These are phyloP conservation scores for Lagerstroemia speciosa DNA, from an alignment of 345 rosid genomes.

Conservation along the genomic window DNA sequence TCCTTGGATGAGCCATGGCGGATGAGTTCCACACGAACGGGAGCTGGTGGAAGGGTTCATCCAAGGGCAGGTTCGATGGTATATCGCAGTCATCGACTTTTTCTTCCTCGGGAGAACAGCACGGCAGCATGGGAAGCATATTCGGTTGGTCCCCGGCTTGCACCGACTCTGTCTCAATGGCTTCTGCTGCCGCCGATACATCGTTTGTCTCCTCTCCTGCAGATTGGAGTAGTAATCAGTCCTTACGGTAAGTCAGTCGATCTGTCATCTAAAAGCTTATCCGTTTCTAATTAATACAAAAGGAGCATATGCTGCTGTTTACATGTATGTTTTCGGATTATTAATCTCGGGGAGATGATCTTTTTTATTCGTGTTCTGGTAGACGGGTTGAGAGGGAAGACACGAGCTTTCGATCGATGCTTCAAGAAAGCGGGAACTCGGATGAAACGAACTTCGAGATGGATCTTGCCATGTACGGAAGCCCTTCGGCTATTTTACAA, in stretches of 20 bases:
- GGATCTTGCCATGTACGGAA: constrained; percentile 7
- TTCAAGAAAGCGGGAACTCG: not conserved
- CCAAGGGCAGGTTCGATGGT: constrained; percentile 2
- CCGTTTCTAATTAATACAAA: not conserved
- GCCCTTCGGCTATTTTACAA: constrained; percentile 3
- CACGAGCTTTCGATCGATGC: not conserved
- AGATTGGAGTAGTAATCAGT: not conserved
- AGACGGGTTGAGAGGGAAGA: constrained; percentile 1
- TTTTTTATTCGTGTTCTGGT: not conserved
- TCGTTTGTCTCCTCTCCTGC: not conserved
- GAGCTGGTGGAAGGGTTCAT: constrained; percentile 3
- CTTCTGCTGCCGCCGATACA: not conserved
- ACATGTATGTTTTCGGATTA: not conserved
- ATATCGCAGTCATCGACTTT: not conserved
- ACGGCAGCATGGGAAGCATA: not conserved
- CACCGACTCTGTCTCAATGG: not conserved
- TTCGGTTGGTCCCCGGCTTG: constrained; percentile 7
- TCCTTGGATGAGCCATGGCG: constrained; percentile 7
- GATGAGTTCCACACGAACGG: constrained; percentile 6
- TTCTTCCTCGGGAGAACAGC: constrained; percentile 1
- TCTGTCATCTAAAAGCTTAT: not conserved
- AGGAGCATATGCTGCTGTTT: not conserved
- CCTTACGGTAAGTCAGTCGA: not conserved
- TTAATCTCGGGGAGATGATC: too few relatives aligned
- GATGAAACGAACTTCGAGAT: constrained; percentile 3